These are phyloP conservation scores for Suillus sp. DNA, from an alignment of 768 basidiomycete species.

Conservation along the genomic window DNA sequence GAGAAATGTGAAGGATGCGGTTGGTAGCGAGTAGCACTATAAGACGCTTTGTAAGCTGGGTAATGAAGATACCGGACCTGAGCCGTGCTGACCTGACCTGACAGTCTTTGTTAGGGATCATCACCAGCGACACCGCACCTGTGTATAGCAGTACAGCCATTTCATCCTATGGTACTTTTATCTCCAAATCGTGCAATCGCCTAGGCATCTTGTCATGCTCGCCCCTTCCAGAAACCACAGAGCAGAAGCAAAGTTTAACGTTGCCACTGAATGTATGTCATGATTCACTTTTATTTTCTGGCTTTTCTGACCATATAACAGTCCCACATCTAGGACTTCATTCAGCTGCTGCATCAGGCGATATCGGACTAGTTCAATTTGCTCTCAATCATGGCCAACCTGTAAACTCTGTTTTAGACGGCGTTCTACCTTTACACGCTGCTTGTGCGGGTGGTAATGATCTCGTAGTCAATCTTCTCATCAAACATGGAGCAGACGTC, in stretches of 20 bases:
- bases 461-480: slow-evolving; percentile 82
- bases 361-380: slow-evolving; percentile 90
- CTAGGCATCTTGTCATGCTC: slow-evolving; percentile 31
- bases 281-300: neutral
- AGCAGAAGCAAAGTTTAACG: slow-evolving; percentile 53
- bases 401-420: slow-evolving; percentile 93
- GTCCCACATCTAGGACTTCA: slow-evolving; percentile 79
- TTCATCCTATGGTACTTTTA: slow-evolving; percentile 5
- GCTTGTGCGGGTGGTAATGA: slow-evolving; percentile 91
- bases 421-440: slow-evolving; percentile 95
- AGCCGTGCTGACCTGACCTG: neutral
- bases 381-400: slow-evolving; percentile 94
- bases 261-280: slow-evolving; percentile 51
- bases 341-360: slow-evolving; percentile 78
- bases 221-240: slow-evolving; percentile 39
- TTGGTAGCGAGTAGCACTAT: no score
- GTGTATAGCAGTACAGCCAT: slow-evolving; percentile 4
- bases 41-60: slow-evolving; percentile 1
- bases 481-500: slow-evolving; percentile 96
- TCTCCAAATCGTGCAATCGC: neutral
- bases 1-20: no score
- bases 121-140: slow-evolving; percentile 8
- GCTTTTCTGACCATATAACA: slow-evolving; percentile 28
- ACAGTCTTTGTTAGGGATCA: neutral
- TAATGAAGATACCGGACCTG: slow-evolving; percentile 3